Evolutionary conservation across 179 eudicot genomes (phyloP).

Genomic region (Spergularia azorica): DNA sequence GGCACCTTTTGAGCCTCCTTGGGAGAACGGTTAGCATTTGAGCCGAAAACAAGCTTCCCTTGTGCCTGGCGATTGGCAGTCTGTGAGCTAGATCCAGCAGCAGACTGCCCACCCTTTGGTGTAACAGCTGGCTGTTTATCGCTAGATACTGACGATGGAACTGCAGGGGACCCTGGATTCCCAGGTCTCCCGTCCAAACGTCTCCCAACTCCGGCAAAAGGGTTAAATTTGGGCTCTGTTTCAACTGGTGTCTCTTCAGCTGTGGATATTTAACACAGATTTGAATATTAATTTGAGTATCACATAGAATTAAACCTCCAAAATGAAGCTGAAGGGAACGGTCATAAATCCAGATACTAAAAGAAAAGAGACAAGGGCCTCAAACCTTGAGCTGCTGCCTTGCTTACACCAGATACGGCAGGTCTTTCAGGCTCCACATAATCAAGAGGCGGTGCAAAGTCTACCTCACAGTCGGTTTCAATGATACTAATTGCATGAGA

Average conservation of each 20-base stretch:
- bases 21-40: constrained; percentile 46
- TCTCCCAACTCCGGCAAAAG: constrained; percentile 72
- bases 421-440: constrained; percentile 87
- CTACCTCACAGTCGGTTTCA: constrained; percentile 97
- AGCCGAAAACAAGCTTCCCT: constrained; percentile 91
- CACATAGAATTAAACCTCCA: background rate
- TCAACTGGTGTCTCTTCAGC: constrained; percentile 64
- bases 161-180: constrained; percentile 47
- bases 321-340: background rate
- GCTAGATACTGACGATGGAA: constrained; percentile 49
- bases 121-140: constrained; percentile 54
- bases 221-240: constrained; percentile 75
- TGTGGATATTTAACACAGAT: constrained; percentile 29
- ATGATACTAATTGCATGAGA: constrained; percentile 81
- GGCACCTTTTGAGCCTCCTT: constrained; percentile 61
- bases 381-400: constrained; percentile 59
- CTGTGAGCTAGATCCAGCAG: constrained; percentile 68
- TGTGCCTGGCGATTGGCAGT: constrained; percentile 60
- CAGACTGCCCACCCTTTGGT: constrained; percentile 37
- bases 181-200: constrained; percentile 85
- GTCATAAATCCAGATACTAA: no score
- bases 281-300: background rate
- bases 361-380: no score
- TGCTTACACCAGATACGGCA: constrained; percentile 44
- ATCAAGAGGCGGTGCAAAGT: constrained; percentile 98